Conservation (phyloP, 1,284 basidiomycete species). For the Albatrellus sp. region DNA sequence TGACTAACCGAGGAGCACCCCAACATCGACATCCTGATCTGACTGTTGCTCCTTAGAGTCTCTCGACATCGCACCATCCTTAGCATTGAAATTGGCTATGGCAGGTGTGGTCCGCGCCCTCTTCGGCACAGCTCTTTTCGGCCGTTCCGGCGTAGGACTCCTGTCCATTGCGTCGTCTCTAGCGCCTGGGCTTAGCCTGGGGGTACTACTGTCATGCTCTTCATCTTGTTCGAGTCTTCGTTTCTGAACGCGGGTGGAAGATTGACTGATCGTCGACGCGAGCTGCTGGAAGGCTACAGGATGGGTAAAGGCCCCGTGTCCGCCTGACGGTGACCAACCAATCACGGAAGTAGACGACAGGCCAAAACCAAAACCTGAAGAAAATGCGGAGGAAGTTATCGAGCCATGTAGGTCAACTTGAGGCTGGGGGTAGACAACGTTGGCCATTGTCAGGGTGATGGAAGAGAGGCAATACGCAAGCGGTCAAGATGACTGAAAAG, state of each 20-base stretch:
- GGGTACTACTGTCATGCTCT: conserved; percentile 21
- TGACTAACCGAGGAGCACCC: conserved; percentile 59
- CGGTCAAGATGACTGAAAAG: background rate
- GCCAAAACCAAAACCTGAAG: conserved; percentile 58
- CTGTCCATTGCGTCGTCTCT: conserved; percentile 67
- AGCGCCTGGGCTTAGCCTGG: conserved; percentile 12
- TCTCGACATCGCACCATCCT: conserved; percentile 19
- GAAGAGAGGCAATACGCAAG: background rate
- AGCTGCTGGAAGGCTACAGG: conserved; percentile 24
- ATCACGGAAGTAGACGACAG: conserved; percentile 23
- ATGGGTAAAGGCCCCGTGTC: conserved; percentile 19
- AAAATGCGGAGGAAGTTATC: conserved; percentile 51
- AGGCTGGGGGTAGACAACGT: conserved; percentile 45
- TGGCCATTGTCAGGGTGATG: conserved; percentile 41
- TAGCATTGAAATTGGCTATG: conserved; percentile 14
- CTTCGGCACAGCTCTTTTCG: conserved; percentile 54
- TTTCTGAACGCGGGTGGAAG: conserved; percentile 36
- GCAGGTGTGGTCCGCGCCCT: conserved; percentile 38
- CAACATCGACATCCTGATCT: conserved; percentile 57
- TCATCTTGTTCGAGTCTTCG: conserved; percentile 47
- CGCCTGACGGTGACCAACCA: conserved; percentile 22
- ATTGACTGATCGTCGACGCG: conserved; percentile 24
- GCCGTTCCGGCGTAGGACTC: conserved; percentile 68
- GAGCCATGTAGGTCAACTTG: conserved; percentile 53
- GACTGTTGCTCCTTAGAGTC: conserved; percentile 26